Base-by-base conservation (phyloP, 352 stramenopile species). In the Phytophthora melonis region DNA sequence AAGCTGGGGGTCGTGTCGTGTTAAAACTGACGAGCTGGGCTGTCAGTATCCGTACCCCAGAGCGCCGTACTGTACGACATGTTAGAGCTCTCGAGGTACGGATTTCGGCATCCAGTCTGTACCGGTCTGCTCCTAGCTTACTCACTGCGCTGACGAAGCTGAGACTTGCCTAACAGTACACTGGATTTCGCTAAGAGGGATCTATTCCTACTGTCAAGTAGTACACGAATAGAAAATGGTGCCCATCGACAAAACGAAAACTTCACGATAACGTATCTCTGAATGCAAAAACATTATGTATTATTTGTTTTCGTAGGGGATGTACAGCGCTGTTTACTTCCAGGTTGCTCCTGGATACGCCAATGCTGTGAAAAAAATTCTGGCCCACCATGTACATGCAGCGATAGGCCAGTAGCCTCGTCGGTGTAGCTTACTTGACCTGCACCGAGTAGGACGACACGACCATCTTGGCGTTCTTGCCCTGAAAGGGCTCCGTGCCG, bases 401-500 rank as follows among this genome's bases (percentile, higher is more conserved):
- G 27, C 27, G 27, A 30, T 30, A 30, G 27, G 27, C 5, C 27
- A 6, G 3, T 30, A 30, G 27, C 27, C 27, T 30, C 5, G 3
- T 6, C 27, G 27, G 27, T 54, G 21, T 54, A 21, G 43, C 32
- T 68, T 72, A 72, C 14, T 68, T 70, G 57, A 72, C 55, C 21
- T 72, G 25, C 21, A 67, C 58, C 56, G 75, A 74, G 66, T 78
- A 80, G 0, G 53, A 63, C 11, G 61, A 74, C 50, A 82, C 75
- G 5, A 56, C 54, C 49, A 82, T n/a, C 41, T 68, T 69, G 23
- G 57, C 75, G 25, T 82, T 81, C 23, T 65, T 72, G 21, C 63
- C 78, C 36, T 71, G 64, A 63, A 84, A 81, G 1, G 74, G 78
- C 58, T 81, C 74, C 25, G 70, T 84, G 36, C 77, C 74, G 47